A percentile compares a stretch with the other conserved stretches of the same genome.
phyloP scores from a whole-genome alignment of 2,329 filamentous ascomycete species.

The Neopestalotiopsis sp. region DNA sequence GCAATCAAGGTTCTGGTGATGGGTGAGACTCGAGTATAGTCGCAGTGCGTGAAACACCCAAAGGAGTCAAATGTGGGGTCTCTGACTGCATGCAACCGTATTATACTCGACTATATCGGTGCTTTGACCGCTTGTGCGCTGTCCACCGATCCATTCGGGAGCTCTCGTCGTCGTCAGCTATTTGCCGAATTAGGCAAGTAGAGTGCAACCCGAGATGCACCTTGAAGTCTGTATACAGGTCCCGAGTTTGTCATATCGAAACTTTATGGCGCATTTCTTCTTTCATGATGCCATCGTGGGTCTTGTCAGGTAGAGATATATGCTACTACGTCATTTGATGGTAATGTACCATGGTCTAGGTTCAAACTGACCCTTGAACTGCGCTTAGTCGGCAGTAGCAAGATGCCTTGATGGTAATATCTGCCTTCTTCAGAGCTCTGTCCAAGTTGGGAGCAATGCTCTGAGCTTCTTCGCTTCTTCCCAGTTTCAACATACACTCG shows the following conservation, averaged over 20 bases:
- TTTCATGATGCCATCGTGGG: too few species aligned
- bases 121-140: background rate
- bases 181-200: background rate
- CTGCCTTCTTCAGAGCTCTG: slow-evolving; percentile 30
- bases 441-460: slow-evolving; percentile 33
- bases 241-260: too few species aligned
- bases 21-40: background rate
- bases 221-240: background rate
- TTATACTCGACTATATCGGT: slow-evolving; percentile 1
- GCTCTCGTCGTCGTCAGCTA: background rate
- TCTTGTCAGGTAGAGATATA: background rate
- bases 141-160: background rate
- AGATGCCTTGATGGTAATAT: slow-evolving; percentile 40
- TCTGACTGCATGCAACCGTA: background rate
- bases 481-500: slow-evolving; percentile 68
- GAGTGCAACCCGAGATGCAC: background rate
- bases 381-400: slow-evolving; percentile 39
- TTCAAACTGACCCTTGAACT: background rate
- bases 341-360: background rate
- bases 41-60: background rate
- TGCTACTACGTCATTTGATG: background rate
- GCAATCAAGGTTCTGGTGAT: background rate
- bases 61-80: background rate
- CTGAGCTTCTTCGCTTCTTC: slow-evolving; percentile 46
- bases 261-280: too few species aligned